Conservation (phyloP, 352 stramenopile species). For the Globisporangium takayamanum region DNA sequence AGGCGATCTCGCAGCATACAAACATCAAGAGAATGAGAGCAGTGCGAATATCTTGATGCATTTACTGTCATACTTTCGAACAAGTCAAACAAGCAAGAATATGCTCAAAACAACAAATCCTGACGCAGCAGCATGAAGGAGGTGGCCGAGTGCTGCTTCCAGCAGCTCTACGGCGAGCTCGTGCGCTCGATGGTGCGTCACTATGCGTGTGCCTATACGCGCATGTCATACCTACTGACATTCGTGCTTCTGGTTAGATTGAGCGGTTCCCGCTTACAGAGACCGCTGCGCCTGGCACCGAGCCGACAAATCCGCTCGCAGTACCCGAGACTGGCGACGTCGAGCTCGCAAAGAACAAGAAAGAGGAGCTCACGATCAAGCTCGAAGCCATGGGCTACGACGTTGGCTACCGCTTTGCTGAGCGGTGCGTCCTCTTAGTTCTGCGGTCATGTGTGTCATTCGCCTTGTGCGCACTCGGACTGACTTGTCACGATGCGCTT, state of each 20-base stretch:
- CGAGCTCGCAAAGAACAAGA: slow-evolving; percentile 49
- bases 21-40: background rate
- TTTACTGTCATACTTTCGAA: background rate
- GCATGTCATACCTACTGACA: background rate
- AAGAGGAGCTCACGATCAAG: slow-evolving; percentile 74
- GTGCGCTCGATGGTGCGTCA: slow-evolving; percentile 75
- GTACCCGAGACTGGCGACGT: slow-evolving; percentile 20
- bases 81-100: background rate
- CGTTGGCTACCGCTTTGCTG: slow-evolving; percentile 79
- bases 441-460: background rate
- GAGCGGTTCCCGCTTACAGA: slow-evolving; percentile 48
- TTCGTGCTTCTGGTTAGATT: slow-evolving; percentile 30
- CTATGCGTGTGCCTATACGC: background rate
- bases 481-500: background rate
- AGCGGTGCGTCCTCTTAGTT: slow-evolving; percentile 29
- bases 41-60: too few relatives aligned
- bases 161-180: slow-evolving; percentile 83
- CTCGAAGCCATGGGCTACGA: slow-evolving; percentile 85
- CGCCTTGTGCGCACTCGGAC: background rate
- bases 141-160: slow-evolving; percentile 81
- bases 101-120: background rate
- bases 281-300: slow-evolving; percentile 12
- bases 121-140: slow-evolving; percentile 48
- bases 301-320: slow-evolving; percentile 10
- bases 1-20: background rate